These are phyloP conservation scores for Corchorus olitorius DNA, from an alignment of 345 rosid genomes.

Conservation along the genomic window DNA sequence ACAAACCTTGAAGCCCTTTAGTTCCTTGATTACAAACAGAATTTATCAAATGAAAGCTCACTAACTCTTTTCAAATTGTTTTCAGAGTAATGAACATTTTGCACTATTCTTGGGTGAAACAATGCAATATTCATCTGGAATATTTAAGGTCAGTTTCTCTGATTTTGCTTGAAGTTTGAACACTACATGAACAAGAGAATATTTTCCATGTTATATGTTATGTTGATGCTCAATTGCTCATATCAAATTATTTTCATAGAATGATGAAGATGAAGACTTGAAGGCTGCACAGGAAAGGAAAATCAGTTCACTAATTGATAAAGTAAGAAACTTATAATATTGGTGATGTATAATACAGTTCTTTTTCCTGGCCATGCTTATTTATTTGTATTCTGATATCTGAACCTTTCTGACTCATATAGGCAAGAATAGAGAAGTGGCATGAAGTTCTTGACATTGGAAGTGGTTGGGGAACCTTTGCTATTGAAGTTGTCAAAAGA, in stretches of 20 bases:
- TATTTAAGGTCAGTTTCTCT: conserved; percentile 57
- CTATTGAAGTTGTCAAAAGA: conserved; percentile 74
- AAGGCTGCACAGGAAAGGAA: conserved; percentile 73
- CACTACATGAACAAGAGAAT: background rate
- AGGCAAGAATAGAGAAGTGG: conserved; percentile 59
- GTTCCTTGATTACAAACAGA: too few species aligned
- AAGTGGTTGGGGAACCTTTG: conserved; percentile 88
- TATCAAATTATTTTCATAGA: conserved; percentile 28
- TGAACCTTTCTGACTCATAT: background rate
- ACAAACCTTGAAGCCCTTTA: background rate
- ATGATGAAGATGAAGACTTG: conserved; percentile 56
- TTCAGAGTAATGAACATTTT: conserved; percentile 78
- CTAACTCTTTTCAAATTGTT: background rate
- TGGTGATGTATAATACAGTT: background rate
- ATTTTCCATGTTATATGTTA: background rate
- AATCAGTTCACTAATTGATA: conserved; percentile 59
- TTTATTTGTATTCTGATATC: background rate
- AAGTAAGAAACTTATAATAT: conserved; percentile 34
- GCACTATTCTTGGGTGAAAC: conserved; percentile 73
- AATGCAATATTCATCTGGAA: conserved; percentile 80
- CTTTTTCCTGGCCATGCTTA: background rate
- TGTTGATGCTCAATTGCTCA: background rate
- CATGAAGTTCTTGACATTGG: conserved; percentile 85
- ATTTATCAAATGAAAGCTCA: background rate
- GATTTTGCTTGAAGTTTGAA: background rate